phyloP scores from a whole-genome alignment of 768 basidiomycete genomes.

The Mycena belliarum region DNA sequence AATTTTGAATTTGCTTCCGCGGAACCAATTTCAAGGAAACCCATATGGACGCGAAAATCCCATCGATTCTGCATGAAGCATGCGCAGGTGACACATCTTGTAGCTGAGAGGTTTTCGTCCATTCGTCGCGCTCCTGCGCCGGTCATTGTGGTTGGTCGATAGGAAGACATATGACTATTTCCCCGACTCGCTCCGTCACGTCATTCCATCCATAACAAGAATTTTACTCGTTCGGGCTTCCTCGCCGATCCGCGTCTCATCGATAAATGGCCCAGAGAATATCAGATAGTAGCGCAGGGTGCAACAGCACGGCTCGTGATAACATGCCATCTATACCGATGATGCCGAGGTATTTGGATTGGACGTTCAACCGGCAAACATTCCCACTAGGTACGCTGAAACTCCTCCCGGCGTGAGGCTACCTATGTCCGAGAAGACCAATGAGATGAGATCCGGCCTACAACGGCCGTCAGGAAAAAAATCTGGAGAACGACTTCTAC shows the following conservation, averaged over 20 bases:
- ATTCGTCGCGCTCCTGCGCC: background rate
- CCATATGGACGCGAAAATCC: background rate
- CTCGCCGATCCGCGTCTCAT: slow-evolving; percentile 2
- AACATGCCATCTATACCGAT: background rate
- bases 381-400: slow-evolving; percentile 85
- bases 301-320: background rate
- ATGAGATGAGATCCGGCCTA: slow-evolving; percentile 89
- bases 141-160: background rate
- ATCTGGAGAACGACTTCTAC: slow-evolving; percentile 22
- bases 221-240: slow-evolving; percentile 1
- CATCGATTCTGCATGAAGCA: background rate
- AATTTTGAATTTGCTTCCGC: slow-evolving; percentile 16
- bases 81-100: slow-evolving; percentile 4
- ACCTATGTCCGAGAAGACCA: slow-evolving; percentile 94
- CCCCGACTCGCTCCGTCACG: background rate
- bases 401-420: slow-evolving; percentile 67
- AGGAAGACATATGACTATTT: background rate
- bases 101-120: slow-evolving; percentile 3
- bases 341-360: too few relatives aligned
- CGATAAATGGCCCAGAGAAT: slow-evolving; percentile 6
- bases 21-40: slow-evolving; percentile 8
- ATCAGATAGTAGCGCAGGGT: slow-evolving; percentile 6
- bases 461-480: slow-evolving; percentile 17
- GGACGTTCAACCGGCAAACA: slow-evolving; percentile 54
- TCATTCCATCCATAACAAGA: slow-evolving; percentile 1